Conservation (phyloP, 306 rosid genomes). For the Quercus rubra region DNA sequence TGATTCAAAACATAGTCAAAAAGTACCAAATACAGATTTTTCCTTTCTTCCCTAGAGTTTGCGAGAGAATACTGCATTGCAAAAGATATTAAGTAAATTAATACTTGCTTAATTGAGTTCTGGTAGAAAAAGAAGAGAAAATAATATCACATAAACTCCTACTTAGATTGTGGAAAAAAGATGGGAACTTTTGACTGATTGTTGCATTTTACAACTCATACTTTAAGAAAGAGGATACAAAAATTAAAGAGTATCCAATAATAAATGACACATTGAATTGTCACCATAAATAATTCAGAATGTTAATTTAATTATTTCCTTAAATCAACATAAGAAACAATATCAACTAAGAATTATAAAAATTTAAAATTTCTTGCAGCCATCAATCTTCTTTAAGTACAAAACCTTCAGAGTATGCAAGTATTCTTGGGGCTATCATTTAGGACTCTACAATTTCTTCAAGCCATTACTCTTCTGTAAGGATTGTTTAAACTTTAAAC, state of each 20-base stretch:
- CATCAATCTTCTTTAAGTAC: neutral
- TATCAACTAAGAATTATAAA: neutral
- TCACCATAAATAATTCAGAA: conserved; percentile 11
- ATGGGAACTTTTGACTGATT: neutral
- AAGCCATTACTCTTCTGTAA: neutral
- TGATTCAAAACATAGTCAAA: conserved; percentile 90
- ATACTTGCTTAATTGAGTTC: no score
- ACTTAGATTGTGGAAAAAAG: conserved; percentile 5
- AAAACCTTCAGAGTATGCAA: neutral
- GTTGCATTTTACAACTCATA: conserved; percentile 6
- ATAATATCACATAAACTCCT: neutral
- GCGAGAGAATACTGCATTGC: conserved; percentile 84
- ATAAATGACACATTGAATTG: neutral
- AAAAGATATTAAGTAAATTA: neutral
- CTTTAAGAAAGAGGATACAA: neutral
- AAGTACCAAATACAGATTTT: conserved; percentile 80
- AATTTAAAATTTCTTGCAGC: neutral
- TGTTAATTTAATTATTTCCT: neutral
- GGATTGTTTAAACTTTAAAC: neutral
- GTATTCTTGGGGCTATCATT: neutral
- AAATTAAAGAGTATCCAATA: conserved; percentile 3
- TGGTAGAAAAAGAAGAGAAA: neutral
- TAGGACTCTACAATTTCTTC: neutral
- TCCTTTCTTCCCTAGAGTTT: conserved; percentile 82
- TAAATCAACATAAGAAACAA: neutral